A percentile compares a stretch with the other conserved stretches of the same genome.
These are phyloP conservation scores for Pseudoneurospora amorphoporcata DNA, from an alignment of 495 filamentous ascomycete species.

Conservation along the genomic window DNA sequence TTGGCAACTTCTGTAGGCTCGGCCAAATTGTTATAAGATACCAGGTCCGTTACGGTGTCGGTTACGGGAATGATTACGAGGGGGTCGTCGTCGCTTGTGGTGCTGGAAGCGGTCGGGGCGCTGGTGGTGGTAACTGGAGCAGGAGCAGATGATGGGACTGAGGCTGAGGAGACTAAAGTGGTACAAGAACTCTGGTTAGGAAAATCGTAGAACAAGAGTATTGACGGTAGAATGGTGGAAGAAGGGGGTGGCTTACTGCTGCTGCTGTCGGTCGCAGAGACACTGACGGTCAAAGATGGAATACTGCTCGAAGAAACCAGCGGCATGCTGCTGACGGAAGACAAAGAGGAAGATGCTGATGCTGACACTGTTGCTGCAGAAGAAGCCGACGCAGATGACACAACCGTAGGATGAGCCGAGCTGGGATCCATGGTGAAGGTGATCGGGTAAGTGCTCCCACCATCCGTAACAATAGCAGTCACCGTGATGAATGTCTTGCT, in stretches of 20 bases:
- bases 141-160: background rate
- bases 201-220: background rate
- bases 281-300: background rate
- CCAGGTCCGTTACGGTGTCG: background rate
- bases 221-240: background rate
- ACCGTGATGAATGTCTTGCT: constrained; percentile 1
- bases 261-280: background rate
- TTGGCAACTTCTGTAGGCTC: background rate
- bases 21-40: background rate
- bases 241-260: background rate
- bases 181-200: background rate
- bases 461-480: background rate
- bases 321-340: background rate
- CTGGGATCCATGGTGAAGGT: constrained; percentile 6
- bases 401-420: background rate
- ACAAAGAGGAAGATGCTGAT: background rate
- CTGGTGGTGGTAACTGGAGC: background rate
- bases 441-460: background rate
- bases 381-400: background rate
- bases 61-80: background rate
- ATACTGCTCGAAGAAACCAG: background rate
- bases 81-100: background rate
- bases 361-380: background rate
- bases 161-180: background rate
- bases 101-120: background rate